Evolutionary conservation across 352 stramenopile genomes (phyloP).

Genomic region (Phytophthora fragariae): DNA sequence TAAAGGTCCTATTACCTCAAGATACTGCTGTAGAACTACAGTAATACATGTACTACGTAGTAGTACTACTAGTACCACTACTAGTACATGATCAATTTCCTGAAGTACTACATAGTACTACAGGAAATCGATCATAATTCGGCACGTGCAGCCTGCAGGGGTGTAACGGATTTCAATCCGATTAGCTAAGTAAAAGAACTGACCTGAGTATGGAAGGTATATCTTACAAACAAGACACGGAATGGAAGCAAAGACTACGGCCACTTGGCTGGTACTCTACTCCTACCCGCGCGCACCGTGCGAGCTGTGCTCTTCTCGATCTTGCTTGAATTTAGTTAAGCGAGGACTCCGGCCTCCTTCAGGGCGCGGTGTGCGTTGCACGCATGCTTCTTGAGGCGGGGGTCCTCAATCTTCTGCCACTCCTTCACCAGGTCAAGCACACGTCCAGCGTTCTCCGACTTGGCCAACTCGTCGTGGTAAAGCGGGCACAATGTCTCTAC

Average conservation of each 20-base stretch:
- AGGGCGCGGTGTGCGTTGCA: conserved; percentile 82
- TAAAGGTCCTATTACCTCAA: too few species aligned
- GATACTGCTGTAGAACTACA: too few species aligned
- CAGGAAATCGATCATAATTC: too few species aligned
- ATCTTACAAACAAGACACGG: conserved; percentile 52
- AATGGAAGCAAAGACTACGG: conserved; percentile 14
- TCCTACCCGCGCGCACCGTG: conserved; percentile 12
- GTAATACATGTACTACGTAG: too few species aligned
- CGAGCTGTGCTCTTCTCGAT: conserved; percentile 17
- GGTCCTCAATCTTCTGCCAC: conserved; percentile 87
- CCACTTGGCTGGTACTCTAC: conserved; percentile 12
- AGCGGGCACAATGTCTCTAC: conserved; percentile 86
- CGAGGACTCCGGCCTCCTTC: conserved; percentile 79
- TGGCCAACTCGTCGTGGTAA: conserved; percentile 84
- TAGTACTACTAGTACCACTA: too few species aligned
- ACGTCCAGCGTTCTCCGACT: conserved; percentile 60
- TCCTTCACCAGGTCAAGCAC: conserved; percentile 75
- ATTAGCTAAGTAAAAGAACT: conserved; percentile 22
- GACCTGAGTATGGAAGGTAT: conserved; percentile 31
- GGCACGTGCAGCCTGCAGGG: too few species aligned
- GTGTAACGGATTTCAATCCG: too few species aligned
- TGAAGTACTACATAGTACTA: too few species aligned
- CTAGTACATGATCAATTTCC: too few species aligned
- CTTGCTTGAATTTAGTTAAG: conserved; percentile 50
- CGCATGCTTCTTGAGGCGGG: conserved; percentile 86